phyloP scores from a whole-genome alignment of 164 flowering plant species.

The Litsea cubeba region DNA sequence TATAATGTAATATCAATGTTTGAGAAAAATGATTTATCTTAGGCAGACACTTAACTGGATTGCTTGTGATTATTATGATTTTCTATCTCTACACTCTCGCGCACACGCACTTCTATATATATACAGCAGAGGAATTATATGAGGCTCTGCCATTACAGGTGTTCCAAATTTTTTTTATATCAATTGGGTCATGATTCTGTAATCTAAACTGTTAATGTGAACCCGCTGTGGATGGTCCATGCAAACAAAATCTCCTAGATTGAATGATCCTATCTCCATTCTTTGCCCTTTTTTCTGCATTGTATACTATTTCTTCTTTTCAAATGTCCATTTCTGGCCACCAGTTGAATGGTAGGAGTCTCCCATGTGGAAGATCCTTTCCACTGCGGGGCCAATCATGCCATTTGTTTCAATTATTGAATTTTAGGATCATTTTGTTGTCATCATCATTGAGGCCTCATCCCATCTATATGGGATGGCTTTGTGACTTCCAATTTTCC shows the following conservation, averaged over 20 bases:
- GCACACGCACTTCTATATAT: too few relatives aligned
- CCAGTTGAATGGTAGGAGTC: not conserved
- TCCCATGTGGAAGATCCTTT: not conserved
- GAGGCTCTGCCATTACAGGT: not conserved
- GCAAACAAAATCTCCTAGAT: not conserved
- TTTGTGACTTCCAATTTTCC: too few relatives aligned
- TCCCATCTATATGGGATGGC: too few relatives aligned
- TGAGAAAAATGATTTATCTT: not conserved
- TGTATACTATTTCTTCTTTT: not conserved
- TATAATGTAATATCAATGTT: not conserved
- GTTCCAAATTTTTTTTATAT: not conserved
- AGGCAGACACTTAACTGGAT: not conserved
- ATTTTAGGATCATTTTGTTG: too few relatives aligned
- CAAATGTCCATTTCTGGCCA: not conserved
- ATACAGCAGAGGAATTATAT: not conserved
- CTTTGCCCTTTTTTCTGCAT: not conserved
- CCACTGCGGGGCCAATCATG: not conserved
- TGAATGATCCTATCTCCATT: too few relatives aligned
- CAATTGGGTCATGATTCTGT: not conserved
- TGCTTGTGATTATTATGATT: not conserved
- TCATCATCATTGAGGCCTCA: too few relatives aligned
- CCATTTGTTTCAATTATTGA: too few relatives aligned
- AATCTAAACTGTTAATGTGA: not conserved
- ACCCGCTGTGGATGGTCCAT: not conserved
- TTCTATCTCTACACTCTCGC: too few relatives aligned